Evolutionary conservation across 2,329 filamentous ascomycete genomes (phyloP), one percentile per base, ranked within the genome.

Genomic region (Fonsecaea nubica): DNA sequence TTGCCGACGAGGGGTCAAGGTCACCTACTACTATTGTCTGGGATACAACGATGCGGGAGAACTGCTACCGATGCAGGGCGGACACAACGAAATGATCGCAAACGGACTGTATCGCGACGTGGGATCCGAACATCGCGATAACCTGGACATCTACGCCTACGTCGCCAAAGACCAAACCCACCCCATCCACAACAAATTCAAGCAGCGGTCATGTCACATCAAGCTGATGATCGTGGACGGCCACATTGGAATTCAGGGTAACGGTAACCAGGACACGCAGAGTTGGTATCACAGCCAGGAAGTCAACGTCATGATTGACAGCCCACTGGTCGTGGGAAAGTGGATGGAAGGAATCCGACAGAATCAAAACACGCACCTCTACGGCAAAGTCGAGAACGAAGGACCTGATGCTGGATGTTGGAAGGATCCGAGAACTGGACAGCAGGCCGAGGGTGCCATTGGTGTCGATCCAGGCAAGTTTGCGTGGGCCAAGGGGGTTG

Each of bases 1-100:
- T 0, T 84, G 89, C n/a, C 83, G 87, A 66, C 82, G 90, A 1
- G 90, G 90, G 0, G 77, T 93, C 0, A 80, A 88, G 58, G 87
- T 93, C 0, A 87, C 85, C 0, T 89, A 87, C 75, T 93, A 91
- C 69, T 82, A 92, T 1, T 92, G 90, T 69, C 84, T 93, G 0
- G 90, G 91, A 1, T 94, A 94, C 78, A 93, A 93, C 69, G 91
- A 93, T 70, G 81, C 86, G 0, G 91, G 91, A 25, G 90, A 93
- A 75, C 84, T 93, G 36, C 85, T 94, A 0, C 91, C 91, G 0
- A 85, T 87, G 66, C 90, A 93, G 75, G 90, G 90, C 35, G 90
- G 90, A 1, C 91, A 88, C 15, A 93, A 93, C 74, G 90, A 93
- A 68, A 89, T 90, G 82, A 83, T 88, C 1, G 85, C 89, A 0